phyloP scores from a whole-genome alignment of 2,329 filamentous ascomycete genomes.

The Hymenoscyphus scutula region DNA sequence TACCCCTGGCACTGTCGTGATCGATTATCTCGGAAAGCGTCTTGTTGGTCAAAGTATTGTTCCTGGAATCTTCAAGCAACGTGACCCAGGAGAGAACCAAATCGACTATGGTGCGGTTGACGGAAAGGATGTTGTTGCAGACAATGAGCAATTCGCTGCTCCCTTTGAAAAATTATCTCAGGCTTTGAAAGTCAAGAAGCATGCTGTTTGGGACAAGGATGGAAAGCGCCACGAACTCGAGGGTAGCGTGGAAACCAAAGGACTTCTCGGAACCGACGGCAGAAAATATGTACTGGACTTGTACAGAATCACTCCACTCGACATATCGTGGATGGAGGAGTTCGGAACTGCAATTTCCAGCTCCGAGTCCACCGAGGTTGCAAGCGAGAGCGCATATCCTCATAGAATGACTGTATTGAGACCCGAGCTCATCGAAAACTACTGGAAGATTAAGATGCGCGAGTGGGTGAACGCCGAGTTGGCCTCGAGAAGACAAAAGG shows the following conservation, averaged over 20 bases:
- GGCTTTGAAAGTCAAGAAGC: slow-evolving; percentile 86
- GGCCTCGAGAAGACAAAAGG: slow-evolving; percentile 51
- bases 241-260: slow-evolving; percentile 96
- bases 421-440: slow-evolving; percentile 83
- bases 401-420: slow-evolving; percentile 95
- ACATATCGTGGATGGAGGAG: slow-evolving; percentile 87
- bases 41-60: slow-evolving; percentile 98
- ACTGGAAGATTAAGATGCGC: slow-evolving; percentile 80
- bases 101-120: slow-evolving; percentile 99
- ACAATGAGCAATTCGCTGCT: slow-evolving; percentile 79
- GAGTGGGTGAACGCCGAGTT: slow-evolving; percentile 84
- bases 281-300: slow-evolving; percentile 97
- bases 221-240: slow-evolving; percentile 86
- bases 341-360: slow-evolving; percentile 48
- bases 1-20: slow-evolving; percentile 91
- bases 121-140: slow-evolving; percentile 91
- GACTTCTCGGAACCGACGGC: slow-evolving; percentile 92
- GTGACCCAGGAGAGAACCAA: slow-evolving; percentile 95
- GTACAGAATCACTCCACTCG: slow-evolving; percentile 89
- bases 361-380: slow-evolving; percentile 35
- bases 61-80: slow-evolving; percentile 97
- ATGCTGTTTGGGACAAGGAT: slow-evolving; percentile 97
- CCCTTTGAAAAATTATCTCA: slow-evolving; percentile 90
- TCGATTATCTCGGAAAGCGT: slow-evolving; percentile 95
- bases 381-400: slow-evolving; percentile 58